Evolutionary conservation across 192 early-diverging fungal species (phyloP).

Genomic region (Backusella liffmaniae): DNA sequence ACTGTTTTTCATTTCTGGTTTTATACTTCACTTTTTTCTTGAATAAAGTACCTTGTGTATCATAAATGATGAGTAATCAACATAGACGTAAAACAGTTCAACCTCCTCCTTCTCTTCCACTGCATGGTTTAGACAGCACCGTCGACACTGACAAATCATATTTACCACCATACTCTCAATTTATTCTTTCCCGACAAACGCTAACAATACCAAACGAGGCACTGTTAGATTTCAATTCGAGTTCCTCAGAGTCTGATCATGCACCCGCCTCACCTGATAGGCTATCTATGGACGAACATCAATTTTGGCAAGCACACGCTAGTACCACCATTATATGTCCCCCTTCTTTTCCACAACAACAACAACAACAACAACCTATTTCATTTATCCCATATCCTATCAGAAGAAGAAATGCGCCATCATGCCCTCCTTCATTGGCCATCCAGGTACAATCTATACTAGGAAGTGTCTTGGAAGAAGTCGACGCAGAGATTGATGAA

Average conservation of each 20-base stretch:
- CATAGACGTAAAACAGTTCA: neutral
- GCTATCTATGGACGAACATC: constrained; percentile 2
- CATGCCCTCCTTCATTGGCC: neutral
- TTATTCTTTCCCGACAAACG: neutral
- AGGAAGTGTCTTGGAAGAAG: neutral
- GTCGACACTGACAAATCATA: neutral
- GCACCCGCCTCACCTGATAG: neutral
- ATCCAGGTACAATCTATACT: neutral
- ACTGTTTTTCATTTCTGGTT: neutral
- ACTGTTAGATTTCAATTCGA: neutral
- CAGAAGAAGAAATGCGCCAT: neutral
- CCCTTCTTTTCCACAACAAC: neutral
- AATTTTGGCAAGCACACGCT: constrained; percentile 11
- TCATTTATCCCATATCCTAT: neutral
- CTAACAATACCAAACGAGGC: neutral
- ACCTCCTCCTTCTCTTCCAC: neutral
- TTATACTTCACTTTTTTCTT: neutral
- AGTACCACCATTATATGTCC: constrained; percentile 2
- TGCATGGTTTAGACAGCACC: neutral
- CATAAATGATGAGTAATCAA: neutral
- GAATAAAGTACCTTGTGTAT: neutral
- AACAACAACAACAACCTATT: neutral
- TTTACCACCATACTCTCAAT: neutral
- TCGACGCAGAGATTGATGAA: constrained; percentile 5
- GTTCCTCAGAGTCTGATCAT: neutral